Evolutionary conservation across 345 rosid genomes (phyloP), one percentile per base, ranked within the genome.

Genomic region (Camelina hispida): DNA sequence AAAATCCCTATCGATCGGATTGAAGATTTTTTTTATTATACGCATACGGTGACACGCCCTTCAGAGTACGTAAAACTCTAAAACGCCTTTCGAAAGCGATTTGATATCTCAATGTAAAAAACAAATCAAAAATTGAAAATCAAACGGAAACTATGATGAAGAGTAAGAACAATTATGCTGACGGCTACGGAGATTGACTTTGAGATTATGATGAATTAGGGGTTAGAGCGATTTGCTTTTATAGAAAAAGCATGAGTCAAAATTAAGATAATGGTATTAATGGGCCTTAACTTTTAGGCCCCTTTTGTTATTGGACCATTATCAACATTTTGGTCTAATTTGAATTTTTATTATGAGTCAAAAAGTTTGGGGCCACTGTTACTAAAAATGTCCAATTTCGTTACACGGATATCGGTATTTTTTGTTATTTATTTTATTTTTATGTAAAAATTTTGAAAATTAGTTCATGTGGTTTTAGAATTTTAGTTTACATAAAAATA

Each of bases 11-110:
- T 34, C 15, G 34, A 62, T 76, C 79, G 75, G 0, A 62, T 76
- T 76, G 75, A 76, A 7, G 23, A 12, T 4, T 67, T 3, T 28
- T 28, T 60, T 16, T 1, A 3, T 68, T 48, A 3, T 76, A 76
- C 74, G 79, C 79, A 69, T 76, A 12, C 75, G 75, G 75, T 76
- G 79, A 76, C 79, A 69, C 79, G 79, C 75, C 79, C 79, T 76
- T 76, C 69, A 76, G 57, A 65, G 57, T 34, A 69, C 13, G 14
- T 34, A 14, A 28, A 50, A 40, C 35, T 50, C 74, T 22, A 2
- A 42, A 9, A 52, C 79, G 75, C 79, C 79, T 76, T 76, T 76
- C 75, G 75, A 69, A 76, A 76, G 75, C 79, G 70, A 69, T 60
- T 4, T 3, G 48, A 6, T 25, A 8, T 28, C 30, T 28, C 30